Evolutionary conservation across 202 grass and related monocot genomes (phyloP).

Genomic region (Hordeum pubiflorum): DNA sequence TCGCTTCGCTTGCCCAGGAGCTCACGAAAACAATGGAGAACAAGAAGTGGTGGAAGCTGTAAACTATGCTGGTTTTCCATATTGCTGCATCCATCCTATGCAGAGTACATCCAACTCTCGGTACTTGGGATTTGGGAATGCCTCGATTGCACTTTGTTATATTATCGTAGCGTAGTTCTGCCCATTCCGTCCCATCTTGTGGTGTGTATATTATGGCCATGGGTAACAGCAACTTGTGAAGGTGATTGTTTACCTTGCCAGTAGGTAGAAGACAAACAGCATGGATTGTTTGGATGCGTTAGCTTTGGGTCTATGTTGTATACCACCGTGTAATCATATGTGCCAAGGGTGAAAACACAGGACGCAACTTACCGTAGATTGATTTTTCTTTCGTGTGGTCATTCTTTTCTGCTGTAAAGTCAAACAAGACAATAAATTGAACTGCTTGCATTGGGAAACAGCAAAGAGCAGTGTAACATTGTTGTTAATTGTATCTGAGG

Average conservation of each 20-base stretch:
- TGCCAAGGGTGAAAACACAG: neutral
- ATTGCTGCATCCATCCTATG: neutral
- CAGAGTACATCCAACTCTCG: neutral
- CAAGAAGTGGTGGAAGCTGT: slow-evolving; percentile 98
- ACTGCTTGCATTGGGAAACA: neutral
- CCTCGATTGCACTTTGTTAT: neutral
- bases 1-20: slow-evolving; percentile 69
- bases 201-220: slow-evolving; percentile 8
- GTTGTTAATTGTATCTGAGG: no score
- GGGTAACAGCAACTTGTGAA: neutral
- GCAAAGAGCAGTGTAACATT: neutral
- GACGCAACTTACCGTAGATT: neutral
- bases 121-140: neutral
- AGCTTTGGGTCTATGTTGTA: slow-evolving; percentile 26
- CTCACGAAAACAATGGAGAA: slow-evolving; percentile 85
- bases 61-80: neutral
- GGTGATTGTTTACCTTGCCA: slow-evolving; percentile 13
- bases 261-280: neutral
- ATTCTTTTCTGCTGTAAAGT: neutral
- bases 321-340: neutral
- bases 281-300: neutral
- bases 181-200: no score
- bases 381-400: neutral
- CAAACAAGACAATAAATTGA: neutral
- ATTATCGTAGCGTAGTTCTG: neutral